Evolutionary conservation across 257 asterid species (phyloP), one percentile per base, ranked within the genome.

Genomic region (Capsicum pubescens): DNA sequence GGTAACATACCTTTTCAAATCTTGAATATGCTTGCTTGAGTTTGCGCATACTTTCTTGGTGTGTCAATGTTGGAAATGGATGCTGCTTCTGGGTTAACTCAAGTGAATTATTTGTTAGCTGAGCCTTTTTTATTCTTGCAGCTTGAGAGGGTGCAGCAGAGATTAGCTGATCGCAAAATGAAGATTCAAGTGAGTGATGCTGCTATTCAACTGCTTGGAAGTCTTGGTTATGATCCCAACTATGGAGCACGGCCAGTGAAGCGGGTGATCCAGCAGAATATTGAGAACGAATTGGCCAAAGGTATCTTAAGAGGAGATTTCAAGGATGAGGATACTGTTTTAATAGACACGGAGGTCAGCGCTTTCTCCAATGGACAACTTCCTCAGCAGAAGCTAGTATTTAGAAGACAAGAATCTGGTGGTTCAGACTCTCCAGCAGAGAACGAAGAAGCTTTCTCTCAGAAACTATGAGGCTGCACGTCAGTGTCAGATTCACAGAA

Each of bases 221-320:
- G 86, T 83, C 93, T 94, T 1, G 99, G 99, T 5, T 96, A 93
- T 16, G 99, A 96, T 86, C 98, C 97, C 0, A 94, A 91, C 91
- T 96, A 93, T 7, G 99, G 99, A 16, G 99, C 99, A 2, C 86
- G 99, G 87, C 99, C 99, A 0, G 99, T 96, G 87, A 94, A 94
- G 91, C 93, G 98, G 4, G 97, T 93, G 84, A 91, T 94, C 85
- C 98, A 96, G 84, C 98, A 94, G 48, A 83, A 93, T 42, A 89
- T 96, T 0, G 99, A 96, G 84, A 96, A 94, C 58, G 98, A 93
- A 92, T 90, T 96, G 7, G 99, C 99, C 69, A 96, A 91, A 89
- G 98, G 98, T 32, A 96, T 96, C 44, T 85, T 96, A 88, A 91
- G 97, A 83, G 98, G 98, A 76, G 99, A 96, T 0, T 92, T 91